Evolutionary conservation across 805 yeast species (phyloP).

Genomic region (Kazachstania martiniae): DNA sequence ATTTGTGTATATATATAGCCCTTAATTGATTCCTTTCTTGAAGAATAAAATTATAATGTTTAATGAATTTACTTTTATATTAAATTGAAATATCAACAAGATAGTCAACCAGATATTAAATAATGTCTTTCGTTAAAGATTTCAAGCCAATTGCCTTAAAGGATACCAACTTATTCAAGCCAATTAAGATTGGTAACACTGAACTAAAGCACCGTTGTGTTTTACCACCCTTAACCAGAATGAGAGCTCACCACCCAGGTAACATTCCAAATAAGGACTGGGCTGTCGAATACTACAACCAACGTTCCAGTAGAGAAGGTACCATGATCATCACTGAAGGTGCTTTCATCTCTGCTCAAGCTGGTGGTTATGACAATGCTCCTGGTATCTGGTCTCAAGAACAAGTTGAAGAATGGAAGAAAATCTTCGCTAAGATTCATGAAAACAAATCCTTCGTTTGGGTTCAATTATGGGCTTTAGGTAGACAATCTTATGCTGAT

Average conservation of each 20-base stretch:
- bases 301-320: constrained; percentile 46
- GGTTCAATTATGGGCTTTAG: constrained; percentile 44
- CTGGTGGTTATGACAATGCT: constrained; percentile 34
- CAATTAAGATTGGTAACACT: constrained; percentile 34
- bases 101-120: not conserved
- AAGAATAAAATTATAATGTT: too few relatives aligned
- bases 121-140: constrained; percentile 16
- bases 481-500: constrained; percentile 33
- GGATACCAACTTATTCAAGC: constrained; percentile 33
- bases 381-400: constrained; percentile 43
- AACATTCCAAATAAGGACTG: constrained; percentile 35
- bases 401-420: constrained; percentile 41
- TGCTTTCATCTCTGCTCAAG: constrained; percentile 35
- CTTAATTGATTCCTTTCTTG: too few relatives aligned
- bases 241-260: constrained; percentile 30
- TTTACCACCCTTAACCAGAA: constrained; percentile 37
- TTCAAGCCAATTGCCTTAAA: constrained; percentile 21
- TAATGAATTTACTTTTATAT: too few relatives aligned
- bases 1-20: too few relatives aligned
- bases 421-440: constrained; percentile 40
- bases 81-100: too few relatives aligned
- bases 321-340: constrained; percentile 54
- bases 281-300: constrained; percentile 42
- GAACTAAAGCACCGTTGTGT: constrained; percentile 30
- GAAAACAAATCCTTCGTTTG: constrained; percentile 35